These are phyloP conservation scores for Tulasnella sp. DNA, from an alignment of 768 basidiomycete species.

Conservation along the genomic window DNA sequence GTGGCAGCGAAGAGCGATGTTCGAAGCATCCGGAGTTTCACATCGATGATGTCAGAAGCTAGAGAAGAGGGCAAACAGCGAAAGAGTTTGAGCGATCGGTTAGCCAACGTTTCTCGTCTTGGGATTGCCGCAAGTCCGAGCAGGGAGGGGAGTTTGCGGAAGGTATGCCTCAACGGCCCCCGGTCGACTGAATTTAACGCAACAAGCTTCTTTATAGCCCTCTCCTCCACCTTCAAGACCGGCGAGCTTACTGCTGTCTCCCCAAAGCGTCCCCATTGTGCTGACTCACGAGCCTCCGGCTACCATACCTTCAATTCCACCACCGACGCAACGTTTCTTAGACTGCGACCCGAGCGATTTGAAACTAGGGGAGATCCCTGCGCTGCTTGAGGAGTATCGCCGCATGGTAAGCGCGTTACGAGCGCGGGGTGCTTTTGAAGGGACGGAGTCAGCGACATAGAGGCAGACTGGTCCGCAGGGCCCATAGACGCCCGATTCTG, in stretches of 20 bases:
- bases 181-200: neutral
- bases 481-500: no score
- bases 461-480: no score
- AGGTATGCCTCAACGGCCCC: slow-evolving; percentile 31
- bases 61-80: slow-evolving; percentile 47
- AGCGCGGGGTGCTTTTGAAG: slow-evolving; percentile 58
- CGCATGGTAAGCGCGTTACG: slow-evolving; percentile 71
- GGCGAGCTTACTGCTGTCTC: slow-evolving; percentile 25
- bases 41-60: slow-evolving; percentile 71
- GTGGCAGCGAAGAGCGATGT: slow-evolving; percentile 54
- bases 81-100: slow-evolving; percentile 77
- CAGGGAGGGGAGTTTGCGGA: slow-evolving; percentile 26
- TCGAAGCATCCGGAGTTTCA: slow-evolving; percentile 83
- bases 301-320: slow-evolving; percentile 49
- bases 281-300: neutral
- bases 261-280: slow-evolving; percentile 27
- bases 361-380: slow-evolving; percentile 75
- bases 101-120: slow-evolving; percentile 73
- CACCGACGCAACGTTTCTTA: slow-evolving; percentile 71
- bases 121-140: slow-evolving; percentile 40
- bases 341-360: slow-evolving; percentile 77
- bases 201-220: slow-evolving; percentile 44
- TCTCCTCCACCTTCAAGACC: slow-evolving; percentile 50
- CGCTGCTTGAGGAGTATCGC: slow-evolving; percentile 80
- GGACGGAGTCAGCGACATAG: neutral